A percentile compares a stretch with the other conserved stretches of the same genome.
phyloP scores from a whole-genome alignment of 2,329 filamentous ascomycete species.

The Kalaharituber pfeilii region DNA sequence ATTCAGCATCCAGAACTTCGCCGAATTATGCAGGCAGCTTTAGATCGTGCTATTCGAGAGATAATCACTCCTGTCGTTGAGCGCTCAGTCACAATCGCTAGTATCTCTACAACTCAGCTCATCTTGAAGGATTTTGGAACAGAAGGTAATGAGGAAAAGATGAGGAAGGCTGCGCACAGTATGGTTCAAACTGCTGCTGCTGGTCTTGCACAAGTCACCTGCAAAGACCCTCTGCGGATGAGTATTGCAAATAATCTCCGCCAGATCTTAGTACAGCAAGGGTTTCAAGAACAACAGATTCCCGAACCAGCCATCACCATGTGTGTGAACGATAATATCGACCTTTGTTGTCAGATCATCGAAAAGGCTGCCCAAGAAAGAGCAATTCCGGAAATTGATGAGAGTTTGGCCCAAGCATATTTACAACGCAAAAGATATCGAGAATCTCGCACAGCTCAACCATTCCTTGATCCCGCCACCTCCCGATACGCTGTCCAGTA shows the following conservation, averaged over 20 bases:
- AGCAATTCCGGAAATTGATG: constrained; percentile 84
- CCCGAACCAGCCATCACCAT: constrained; percentile 92
- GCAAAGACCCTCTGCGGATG: constrained; percentile 86
- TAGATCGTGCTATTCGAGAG: constrained; percentile 79
- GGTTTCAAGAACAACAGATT: constrained; percentile 49
- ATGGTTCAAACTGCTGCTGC: constrained; percentile 93
- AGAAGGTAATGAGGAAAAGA: constrained; percentile 72
- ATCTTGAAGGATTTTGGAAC: constrained; percentile 93
- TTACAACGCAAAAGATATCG: constrained; percentile 62
- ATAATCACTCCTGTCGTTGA: constrained; percentile 97
- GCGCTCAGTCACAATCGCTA: constrained; percentile 90
- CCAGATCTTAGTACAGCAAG: constrained; percentile 50
- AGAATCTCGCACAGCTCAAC: constrained; percentile 57
- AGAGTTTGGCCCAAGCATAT: constrained; percentile 69
- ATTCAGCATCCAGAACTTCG: constrained; percentile 30
- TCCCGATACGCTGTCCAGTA: constrained; percentile 74
- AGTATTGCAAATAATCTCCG: constrained; percentile 97
- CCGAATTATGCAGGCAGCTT: constrained; percentile 65
- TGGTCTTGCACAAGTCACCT: constrained; percentile 88
- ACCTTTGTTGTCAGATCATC: constrained; percentile 80
- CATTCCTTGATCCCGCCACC: constrained; percentile 64
- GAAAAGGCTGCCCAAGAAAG: constrained; percentile 91
- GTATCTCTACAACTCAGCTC: constrained; percentile 88
- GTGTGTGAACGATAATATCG: constrained; percentile 96
- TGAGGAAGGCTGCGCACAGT: constrained; percentile 71